Conservation (phyloP, 306 rosid species). For the Cicer judaicum region DNA sequence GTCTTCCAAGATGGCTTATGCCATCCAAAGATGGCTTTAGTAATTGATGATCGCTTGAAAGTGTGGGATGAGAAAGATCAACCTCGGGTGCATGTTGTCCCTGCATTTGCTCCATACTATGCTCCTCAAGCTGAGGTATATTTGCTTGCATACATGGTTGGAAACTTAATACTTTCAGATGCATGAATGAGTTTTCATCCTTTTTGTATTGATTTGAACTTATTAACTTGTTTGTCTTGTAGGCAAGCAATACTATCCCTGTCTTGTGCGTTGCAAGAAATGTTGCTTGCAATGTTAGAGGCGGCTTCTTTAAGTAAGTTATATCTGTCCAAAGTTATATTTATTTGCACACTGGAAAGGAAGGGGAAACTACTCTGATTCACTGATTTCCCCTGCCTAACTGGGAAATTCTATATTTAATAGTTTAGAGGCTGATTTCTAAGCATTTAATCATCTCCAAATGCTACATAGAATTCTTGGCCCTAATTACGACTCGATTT, state of each 20-base stretch:
- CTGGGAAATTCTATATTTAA: background rate
- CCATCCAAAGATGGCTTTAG: constrained; percentile 96
- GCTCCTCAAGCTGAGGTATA: constrained; percentile 98
- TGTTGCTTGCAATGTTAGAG: constrained; percentile 98
- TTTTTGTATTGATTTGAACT: constrained; percentile 38
- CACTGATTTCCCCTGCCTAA: constrained; percentile 7
- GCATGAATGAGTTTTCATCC: constrained; percentile 12
- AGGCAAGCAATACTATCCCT: constrained; percentile 88
- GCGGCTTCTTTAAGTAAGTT: constrained; percentile 91
- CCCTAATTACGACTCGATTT: constrained; percentile 40
- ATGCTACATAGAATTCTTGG: constrained; percentile 37
- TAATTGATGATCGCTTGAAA: constrained; percentile 98
- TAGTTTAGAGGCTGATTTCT: constrained; percentile 36
- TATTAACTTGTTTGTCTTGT: constrained; percentile 47
- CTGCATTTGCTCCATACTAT: constrained; percentile 98
- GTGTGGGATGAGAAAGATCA: constrained; percentile 99
- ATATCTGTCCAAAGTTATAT: constrained; percentile 21
- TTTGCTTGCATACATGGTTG: constrained; percentile 39
- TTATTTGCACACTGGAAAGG: constrained; percentile 28
- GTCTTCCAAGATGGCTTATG: constrained; percentile 90
- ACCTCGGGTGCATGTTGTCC: constrained; percentile 97
- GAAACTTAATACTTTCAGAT: constrained; percentile 24
- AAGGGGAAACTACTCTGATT: background rate
- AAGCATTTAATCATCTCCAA: constrained; percentile 34
- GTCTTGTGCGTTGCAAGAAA: constrained; percentile 96